phyloP scores from a whole-genome alignment of 768 basidiomycete genomes.

The Paxillus involutus region DNA sequence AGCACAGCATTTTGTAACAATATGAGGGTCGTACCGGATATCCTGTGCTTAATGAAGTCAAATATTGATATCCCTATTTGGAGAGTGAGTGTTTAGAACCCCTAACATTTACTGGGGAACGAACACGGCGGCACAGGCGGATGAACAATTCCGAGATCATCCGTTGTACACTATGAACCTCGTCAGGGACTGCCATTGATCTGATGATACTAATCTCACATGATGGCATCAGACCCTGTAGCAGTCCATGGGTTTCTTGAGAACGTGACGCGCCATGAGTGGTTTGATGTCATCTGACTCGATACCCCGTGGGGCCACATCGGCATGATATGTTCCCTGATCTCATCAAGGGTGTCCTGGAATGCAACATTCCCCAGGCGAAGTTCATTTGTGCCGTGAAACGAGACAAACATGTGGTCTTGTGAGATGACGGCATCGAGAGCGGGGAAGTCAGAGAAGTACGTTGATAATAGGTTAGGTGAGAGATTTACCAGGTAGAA shows the following conservation, averaged over 20 bases:
- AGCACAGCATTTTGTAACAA: slow-evolving; percentile 6
- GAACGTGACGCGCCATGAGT: slow-evolving; percentile 63
- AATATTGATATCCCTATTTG: slow-evolving; percentile 69
- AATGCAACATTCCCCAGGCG: slow-evolving; percentile 44
- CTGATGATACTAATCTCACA: slow-evolving; percentile 38
- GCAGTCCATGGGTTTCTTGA: slow-evolving; percentile 68
- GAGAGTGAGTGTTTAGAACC: slow-evolving; percentile 7
- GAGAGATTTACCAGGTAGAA: slow-evolving; percentile 27
- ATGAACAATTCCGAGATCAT: slow-evolving; percentile 62
- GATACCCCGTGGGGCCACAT: slow-evolving; percentile 69
- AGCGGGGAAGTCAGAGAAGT: slow-evolving; percentile 22
- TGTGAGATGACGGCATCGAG: slow-evolving; percentile 21
- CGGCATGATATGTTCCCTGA: slow-evolving; percentile 54
- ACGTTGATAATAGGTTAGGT: background rate
- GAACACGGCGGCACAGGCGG: slow-evolving; percentile 58
- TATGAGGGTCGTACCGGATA: slow-evolving; percentile 42
- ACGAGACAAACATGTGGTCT: slow-evolving; percentile 77
- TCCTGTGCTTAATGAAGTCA: slow-evolving; percentile 59
- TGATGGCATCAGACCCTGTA: slow-evolving; percentile 49
- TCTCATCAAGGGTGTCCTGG: slow-evolving; percentile 58
- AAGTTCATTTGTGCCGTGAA: slow-evolving; percentile 65
- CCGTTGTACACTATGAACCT: slow-evolving; percentile 47
- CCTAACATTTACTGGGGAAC: slow-evolving; percentile 18
- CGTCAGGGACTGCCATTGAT: slow-evolving; percentile 1
- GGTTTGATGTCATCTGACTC: slow-evolving; percentile 37